Conservation (phyloP, 805 yeast species). For the Saturnispora hagleri region DNA sequence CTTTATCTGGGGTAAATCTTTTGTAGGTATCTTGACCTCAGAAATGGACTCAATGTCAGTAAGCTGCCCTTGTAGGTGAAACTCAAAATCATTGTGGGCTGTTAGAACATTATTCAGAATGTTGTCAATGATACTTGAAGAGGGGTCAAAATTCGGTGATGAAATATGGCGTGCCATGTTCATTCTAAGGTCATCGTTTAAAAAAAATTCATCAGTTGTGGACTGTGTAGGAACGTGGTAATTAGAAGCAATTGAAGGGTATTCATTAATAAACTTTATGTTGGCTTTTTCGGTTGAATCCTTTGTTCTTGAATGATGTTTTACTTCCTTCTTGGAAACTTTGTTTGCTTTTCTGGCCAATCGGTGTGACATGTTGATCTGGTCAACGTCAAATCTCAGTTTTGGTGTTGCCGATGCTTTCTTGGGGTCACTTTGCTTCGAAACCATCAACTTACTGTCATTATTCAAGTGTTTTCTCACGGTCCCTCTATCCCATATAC, state of each 20-base stretch:
- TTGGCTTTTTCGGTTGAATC: background rate
- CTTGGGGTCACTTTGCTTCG: background rate
- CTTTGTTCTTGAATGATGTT: background rate
- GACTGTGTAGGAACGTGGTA: background rate
- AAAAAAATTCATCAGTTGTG: background rate
- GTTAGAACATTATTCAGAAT: background rate
- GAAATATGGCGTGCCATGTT: slow-evolving; percentile 13
- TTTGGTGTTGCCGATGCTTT: slow-evolving; percentile 4
- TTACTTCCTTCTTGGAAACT: background rate
- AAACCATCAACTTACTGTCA: background rate
- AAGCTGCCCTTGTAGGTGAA: background rate
- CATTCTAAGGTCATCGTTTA: slow-evolving; percentile 1
- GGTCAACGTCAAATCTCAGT: slow-evolving; percentile 11
- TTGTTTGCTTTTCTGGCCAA: slow-evolving; percentile 4
- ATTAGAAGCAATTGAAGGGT: background rate
- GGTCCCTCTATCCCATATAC: slow-evolving; percentile 18
- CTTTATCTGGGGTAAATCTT: background rate
- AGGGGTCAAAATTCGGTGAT: slow-evolving; percentile 13
- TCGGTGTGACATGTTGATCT: slow-evolving; percentile 15
- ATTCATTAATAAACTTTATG: background rate
- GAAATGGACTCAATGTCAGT: background rate
- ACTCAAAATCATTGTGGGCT: background rate
- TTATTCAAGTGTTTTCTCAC: background rate
- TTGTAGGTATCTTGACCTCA: background rate
- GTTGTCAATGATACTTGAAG: slow-evolving; percentile 9